Conservation (phyloP, 2,329 filamentous ascomycete genomes). For the Coleophoma crateriformis region DNA sequence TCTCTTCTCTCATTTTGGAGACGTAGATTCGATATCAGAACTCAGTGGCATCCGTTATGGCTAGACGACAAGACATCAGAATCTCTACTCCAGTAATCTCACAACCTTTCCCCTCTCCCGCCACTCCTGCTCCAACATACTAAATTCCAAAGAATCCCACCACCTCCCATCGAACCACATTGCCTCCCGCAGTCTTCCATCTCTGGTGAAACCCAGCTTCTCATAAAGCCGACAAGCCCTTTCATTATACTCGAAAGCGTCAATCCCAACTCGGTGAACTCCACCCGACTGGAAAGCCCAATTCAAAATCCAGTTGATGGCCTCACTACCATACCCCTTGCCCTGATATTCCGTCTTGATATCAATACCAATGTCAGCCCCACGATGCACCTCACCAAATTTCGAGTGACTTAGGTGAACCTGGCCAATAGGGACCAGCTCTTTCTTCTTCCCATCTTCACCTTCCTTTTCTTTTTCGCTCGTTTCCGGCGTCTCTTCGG, state of each 20-base stretch:
- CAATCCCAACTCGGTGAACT: slow-evolving; percentile 29
- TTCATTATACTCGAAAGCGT: slow-evolving; percentile 26
- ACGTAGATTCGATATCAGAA: too few species aligned
- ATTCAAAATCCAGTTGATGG: slow-evolving; percentile 29
- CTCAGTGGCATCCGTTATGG: too few species aligned
- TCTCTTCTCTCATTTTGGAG: too few species aligned
- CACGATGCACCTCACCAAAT: slow-evolving; percentile 29
- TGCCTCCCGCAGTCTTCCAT: slow-evolving; percentile 26
- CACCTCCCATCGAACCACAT: slow-evolving; percentile 30
- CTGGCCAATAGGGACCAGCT: slow-evolving; percentile 26
- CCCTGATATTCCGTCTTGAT: slow-evolving; percentile 23
- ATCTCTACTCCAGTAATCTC: background rate
- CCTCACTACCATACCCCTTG: slow-evolving; percentile 31
- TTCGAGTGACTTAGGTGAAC: slow-evolving; percentile 22
- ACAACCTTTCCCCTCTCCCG: slow-evolving; percentile 13
- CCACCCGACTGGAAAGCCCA: slow-evolving; percentile 29
- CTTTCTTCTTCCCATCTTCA: background rate
- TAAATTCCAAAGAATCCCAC: slow-evolving; percentile 27
- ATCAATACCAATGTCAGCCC: slow-evolving; percentile 30
- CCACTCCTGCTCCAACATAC: slow-evolving; percentile 29
- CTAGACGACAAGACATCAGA: too few species aligned
- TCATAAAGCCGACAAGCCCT: slow-evolving; percentile 28
- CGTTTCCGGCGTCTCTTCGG: slow-evolving; percentile 8
- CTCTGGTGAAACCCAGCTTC: slow-evolving; percentile 28
- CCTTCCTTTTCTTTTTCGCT: background rate